These are phyloP conservation scores for Ophiobolus disseminans DNA, from an alignment of 2,329 filamentous ascomycete genomes.

Conservation along the genomic window DNA sequence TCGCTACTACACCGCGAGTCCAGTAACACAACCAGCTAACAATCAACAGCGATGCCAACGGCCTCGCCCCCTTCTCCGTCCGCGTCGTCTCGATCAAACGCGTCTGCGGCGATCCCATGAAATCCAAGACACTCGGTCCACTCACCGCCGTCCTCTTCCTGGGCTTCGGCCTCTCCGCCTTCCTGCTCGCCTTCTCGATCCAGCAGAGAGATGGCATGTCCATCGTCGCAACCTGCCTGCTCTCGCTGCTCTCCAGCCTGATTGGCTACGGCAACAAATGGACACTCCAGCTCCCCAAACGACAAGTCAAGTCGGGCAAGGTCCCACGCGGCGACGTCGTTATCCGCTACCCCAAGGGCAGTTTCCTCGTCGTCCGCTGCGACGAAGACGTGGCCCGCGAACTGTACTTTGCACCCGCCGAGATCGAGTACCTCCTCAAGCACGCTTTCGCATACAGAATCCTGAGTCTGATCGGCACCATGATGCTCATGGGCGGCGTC, in stretches of 20 bases:
- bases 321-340: constrained; percentile 56
- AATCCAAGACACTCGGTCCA: constrained; percentile 55
- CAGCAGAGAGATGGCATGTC: constrained; percentile 59
- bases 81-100: constrained; percentile 51
- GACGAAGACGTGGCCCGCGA: constrained; percentile 59
- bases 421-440: constrained; percentile 55
- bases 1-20: background rate
- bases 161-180: constrained; percentile 53
- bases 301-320: constrained; percentile 32
- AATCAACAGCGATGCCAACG: constrained; percentile 41
- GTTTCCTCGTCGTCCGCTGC: constrained; percentile 58
- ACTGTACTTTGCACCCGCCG: constrained; percentile 60
- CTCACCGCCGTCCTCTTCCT: constrained; percentile 55
- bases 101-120: constrained; percentile 42
- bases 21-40: background rate
- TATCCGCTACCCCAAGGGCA: constrained; percentile 60
- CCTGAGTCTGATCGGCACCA: constrained; percentile 58
- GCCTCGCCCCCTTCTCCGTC: constrained; percentile 49
- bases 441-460: constrained; percentile 53
- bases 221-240: constrained; percentile 55
- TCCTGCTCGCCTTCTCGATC: constrained; percentile 55
- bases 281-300: constrained; percentile 52
- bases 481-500: constrained; percentile 61
- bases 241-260: constrained; percentile 58
- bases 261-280: constrained; percentile 60